Evolutionary conservation across 441 rosid species (phyloP).

Genomic region (Monsonia emarginata): DNA sequence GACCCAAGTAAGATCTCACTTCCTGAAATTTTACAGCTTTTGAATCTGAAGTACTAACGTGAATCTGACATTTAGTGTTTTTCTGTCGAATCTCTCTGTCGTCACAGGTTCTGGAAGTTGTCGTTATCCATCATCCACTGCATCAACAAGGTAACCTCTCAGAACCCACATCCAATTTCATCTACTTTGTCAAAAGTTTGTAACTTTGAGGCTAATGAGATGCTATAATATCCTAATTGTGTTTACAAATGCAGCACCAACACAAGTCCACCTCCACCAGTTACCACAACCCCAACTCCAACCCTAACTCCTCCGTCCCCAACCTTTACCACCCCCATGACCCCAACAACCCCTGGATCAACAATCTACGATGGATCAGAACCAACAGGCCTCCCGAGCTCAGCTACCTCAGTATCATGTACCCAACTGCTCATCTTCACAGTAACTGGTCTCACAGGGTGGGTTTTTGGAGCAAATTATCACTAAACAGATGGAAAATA

Average conservation of each 20-base stretch:
- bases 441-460: constrained; percentile 25
- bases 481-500: constrained; percentile 21
- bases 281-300: constrained; percentile 37
- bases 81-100: not conserved
- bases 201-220: not conserved
- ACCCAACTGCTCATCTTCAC: constrained; percentile 32
- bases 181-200: too few species aligned
- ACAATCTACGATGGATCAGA: constrained; percentile 53
- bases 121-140: constrained; percentile 43
- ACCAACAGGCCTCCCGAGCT: constrained; percentile 76
- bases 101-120: constrained; percentile 78
- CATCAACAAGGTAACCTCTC: constrained; percentile 48
- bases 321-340: too few species aligned
- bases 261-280: constrained; percentile 25
- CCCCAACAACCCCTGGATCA: constrained; percentile 37
- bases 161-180: constrained; percentile 11
- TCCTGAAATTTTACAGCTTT: too few species aligned
- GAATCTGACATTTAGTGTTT: not conserved
- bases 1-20: constrained; percentile 80
- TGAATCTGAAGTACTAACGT: too few species aligned
- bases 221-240: not conserved
- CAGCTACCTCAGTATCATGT: constrained; percentile 42
- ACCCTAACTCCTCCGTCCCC: constrained; percentile 25
- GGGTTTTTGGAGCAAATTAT: constrained; percentile 2
- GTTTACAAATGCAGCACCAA: constrained; percentile 36